A percentile compares a stretch with the other conserved stretches of the same genome.
These are phyloP conservation scores for Colletotrichum brevisporum DNA, from an alignment of 2,329 filamentous ascomycete genomes.

Conservation along the genomic window DNA sequence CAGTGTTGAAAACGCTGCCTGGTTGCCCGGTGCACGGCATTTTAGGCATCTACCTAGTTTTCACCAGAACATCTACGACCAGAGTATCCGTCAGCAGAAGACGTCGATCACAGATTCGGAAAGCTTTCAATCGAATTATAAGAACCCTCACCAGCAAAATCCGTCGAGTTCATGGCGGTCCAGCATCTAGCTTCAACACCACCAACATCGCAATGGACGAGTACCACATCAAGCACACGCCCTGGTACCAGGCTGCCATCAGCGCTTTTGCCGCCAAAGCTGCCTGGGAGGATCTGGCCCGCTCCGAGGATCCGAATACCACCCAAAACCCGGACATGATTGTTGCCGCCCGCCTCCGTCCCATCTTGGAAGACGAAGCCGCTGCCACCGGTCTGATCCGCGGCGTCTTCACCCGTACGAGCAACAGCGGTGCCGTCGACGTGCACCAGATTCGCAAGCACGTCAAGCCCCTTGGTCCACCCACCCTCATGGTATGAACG, in stretches of 20 bases:
- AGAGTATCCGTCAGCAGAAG: too few species aligned
- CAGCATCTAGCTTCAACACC: not conserved
- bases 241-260: conserved; percentile 27
- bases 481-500: conserved; percentile 48
- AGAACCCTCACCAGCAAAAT: too few species aligned
- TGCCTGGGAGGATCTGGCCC: conserved; percentile 5
- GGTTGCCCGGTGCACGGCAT: too few species aligned
- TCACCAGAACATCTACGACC: too few species aligned
- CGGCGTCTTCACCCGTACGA: conserved; percentile 46
- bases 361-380: conserved; percentile 52
- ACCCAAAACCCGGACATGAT: conserved; percentile 47
- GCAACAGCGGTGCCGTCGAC: conserved; percentile 48
- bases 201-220: conserved; percentile 15
- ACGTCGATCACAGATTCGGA: too few species aligned
- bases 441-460: conserved; percentile 54
- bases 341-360: conserved; percentile 54
- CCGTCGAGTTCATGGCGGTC: too few species aligned
- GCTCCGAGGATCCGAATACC: not conserved
- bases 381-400: conserved; percentile 46
- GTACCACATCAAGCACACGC: conserved; percentile 25
- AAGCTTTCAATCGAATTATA: too few species aligned
- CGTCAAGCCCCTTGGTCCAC: conserved; percentile 46
- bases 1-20: too few species aligned
- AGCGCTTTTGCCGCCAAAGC: conserved; percentile 20
- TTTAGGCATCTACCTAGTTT: too few species aligned